Evolutionary conservation across 1,284 basidiomycete genomes (phyloP), one percentile per base, ranked within the genome.

Genomic region (Mycosarcoma mackinlayi): DNA sequence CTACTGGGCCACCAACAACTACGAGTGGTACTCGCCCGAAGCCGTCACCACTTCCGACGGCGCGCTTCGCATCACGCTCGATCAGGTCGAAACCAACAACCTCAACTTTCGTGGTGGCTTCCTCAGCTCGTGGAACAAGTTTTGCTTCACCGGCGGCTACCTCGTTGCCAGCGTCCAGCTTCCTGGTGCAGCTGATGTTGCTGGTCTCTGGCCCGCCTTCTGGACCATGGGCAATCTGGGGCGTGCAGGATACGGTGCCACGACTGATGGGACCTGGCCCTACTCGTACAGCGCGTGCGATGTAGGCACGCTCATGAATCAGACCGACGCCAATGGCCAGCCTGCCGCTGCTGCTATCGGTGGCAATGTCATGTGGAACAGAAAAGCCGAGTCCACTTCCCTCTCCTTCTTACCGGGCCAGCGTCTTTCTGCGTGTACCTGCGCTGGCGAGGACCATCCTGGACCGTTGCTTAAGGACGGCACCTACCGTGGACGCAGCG

Each of bases 71-170:
- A 90, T 98, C 76, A 92, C 90, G 0, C 64, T 83, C 13, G 69
- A 58, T 24, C 52, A 80, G 55, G 68, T 72, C n/a, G 45, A 44
- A 2, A 73, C 77, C 41, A 89, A 96, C 83, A 88, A 87, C 50
- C 85, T 96, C 66, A 84, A 91, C 74, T 81, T 81, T 56, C 76
- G 87, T 87, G 8, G 93, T 24, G 86, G 85, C n/a, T 85, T 86
- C 84, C 76, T 86, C 6, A 84, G 84, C 63, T 83, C 83, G 1
- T 86, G 92, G 92, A 93, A 93, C 83, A 93, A 96, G 83, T 91
- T 97, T 60, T 96, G 94, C 84, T 97, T 95, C 84, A 95, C 90
- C 4, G 92, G 92, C 0, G 94, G 93, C 1, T 93, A 93, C 79
- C 86, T 97, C 52, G 92, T 94, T 79, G 88, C 65, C 4, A 64